Percentiles rank a stretch among this genome's conserved stretches.
Conservation (phyloP, 768 basidiomycete genomes). For the Leccinum longicurvipes region DNA sequence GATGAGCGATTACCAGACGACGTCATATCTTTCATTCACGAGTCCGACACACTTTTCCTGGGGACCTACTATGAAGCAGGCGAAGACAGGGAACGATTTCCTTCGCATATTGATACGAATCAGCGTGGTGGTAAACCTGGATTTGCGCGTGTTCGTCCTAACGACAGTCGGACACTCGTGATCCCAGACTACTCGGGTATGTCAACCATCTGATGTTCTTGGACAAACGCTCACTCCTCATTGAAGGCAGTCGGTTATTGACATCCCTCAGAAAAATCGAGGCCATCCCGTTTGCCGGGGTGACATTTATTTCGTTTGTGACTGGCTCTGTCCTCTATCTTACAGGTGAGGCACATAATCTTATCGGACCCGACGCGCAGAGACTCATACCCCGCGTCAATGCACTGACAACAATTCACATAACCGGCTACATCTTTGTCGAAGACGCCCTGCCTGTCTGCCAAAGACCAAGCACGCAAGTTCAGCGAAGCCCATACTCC, state of each 20-base stretch:
- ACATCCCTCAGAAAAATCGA: slow-evolving; percentile 65
- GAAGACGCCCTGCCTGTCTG: slow-evolving; percentile 54
- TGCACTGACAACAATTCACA: slow-evolving; percentile 44
- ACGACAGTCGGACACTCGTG: too few relatives aligned
- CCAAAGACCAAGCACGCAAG: slow-evolving; percentile 34
- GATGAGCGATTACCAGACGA: slow-evolving; percentile 47
- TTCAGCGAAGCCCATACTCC: slow-evolving; percentile 49
- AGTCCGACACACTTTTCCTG: slow-evolving; percentile 55
- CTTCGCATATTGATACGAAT: slow-evolving; percentile 66
- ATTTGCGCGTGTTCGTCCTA: too few relatives aligned
- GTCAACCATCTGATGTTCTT: too few relatives aligned
- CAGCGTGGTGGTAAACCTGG: slow-evolving; percentile 62
- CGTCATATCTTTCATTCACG: slow-evolving; percentile 45
- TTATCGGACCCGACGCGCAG: slow-evolving; percentile 40
- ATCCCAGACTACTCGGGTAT: too few relatives aligned
- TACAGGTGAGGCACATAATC: slow-evolving; percentile 54
- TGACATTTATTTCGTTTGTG: slow-evolving; percentile 52
- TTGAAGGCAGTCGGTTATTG: slow-evolving; percentile 56
- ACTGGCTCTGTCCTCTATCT: slow-evolving; percentile 62
- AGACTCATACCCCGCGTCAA: slow-evolving; percentile 56
- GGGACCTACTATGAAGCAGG: slow-evolving; percentile 49
- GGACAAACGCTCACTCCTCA: not conserved
- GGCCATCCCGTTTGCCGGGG: slow-evolving; percentile 51
- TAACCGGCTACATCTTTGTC: slow-evolving; percentile 54
- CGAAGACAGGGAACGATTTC: slow-evolving; percentile 36